phyloP scores from a whole-genome alignment of 2,329 filamentous ascomycete species.

The Colletotrichum gloeosporioides region DNA sequence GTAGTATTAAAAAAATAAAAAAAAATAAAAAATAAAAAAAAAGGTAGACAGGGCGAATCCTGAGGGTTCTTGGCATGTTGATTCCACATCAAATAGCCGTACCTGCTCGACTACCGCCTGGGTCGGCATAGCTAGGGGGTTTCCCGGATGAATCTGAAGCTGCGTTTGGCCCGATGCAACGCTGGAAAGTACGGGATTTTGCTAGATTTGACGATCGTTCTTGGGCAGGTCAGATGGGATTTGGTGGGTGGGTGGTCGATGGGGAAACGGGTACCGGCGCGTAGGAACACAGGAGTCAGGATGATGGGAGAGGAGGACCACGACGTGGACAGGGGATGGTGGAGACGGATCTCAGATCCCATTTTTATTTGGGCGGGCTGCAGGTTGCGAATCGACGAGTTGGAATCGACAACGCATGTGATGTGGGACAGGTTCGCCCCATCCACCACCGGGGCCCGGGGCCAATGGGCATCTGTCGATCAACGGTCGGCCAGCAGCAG shows the following conservation, averaged over 20 bases:
- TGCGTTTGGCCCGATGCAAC: background rate
- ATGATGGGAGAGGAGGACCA: background rate
- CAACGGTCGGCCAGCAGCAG: conserved; percentile 12
- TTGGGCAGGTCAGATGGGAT: background rate
- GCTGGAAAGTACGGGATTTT: background rate
- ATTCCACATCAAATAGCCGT: conserved; percentile 13
- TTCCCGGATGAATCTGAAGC: background rate
- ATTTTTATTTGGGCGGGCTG: background rate
- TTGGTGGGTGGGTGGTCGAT: background rate
- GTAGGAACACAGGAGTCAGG: background rate
- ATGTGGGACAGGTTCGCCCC: background rate
- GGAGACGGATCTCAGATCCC: conserved; percentile 10
- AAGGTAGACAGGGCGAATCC: background rate
- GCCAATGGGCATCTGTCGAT: conserved; percentile 16
- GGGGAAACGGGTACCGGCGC: background rate
- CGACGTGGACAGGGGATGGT: background rate
- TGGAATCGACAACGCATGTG: background rate
- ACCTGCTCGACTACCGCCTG: background rate
- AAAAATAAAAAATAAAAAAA: too few relatives aligned
- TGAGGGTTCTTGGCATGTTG: background rate
- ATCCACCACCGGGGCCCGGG: background rate
- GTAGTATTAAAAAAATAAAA: too few relatives aligned
- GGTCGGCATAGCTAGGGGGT: background rate
- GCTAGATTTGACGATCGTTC: conserved; percentile 8
- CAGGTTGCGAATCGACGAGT: background rate